These are phyloP conservation scores for Nigrograna mackinnonii DNA, from an alignment of 2,329 filamentous ascomycete species.

Conservation along the genomic window DNA sequence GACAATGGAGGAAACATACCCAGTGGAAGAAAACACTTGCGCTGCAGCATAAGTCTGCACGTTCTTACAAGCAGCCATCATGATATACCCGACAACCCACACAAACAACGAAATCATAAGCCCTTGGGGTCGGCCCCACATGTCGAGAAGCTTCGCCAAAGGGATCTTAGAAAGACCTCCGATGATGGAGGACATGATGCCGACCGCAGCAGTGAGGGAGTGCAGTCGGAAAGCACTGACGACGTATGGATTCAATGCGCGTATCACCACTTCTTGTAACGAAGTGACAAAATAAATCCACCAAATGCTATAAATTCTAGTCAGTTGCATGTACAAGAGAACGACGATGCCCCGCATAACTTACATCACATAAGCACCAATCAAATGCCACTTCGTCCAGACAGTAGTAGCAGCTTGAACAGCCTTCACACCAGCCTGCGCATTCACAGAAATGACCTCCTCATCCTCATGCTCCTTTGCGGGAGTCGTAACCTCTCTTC, in stretches of 20 bases:
- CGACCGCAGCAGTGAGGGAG: conserved; percentile 34
- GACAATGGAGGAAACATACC: conserved; percentile 3
- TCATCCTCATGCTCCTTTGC: conserved; percentile 8
- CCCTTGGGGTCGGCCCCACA: conserved; percentile 42
- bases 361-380: conserved; percentile 38
- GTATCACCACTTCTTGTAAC: conserved; percentile 45
- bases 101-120: conserved; percentile 24
- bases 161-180: conserved; percentile 39
- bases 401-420: conserved; percentile 41
- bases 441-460: conserved; percentile 19
- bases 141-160: conserved; percentile 41
- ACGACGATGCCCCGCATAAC: conserved; percentile 2
- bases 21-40: conserved; percentile 59
- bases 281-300: conserved; percentile 53
- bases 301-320: conserved; percentile 40
- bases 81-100: conserved; percentile 51
- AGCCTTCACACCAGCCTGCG: conserved; percentile 38
- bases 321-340: background rate
- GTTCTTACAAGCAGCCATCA: conserved; percentile 67
- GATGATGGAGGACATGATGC: conserved; percentile 36
- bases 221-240: conserved; percentile 35
- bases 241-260: conserved; percentile 43
- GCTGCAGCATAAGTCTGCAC: conserved; percentile 65
- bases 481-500: conserved; percentile 1
- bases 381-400: conserved; percentile 40